phyloP scores from a whole-genome alignment of 495 filamentous ascomycete species.

The Articulospora tetracladia region DNA sequence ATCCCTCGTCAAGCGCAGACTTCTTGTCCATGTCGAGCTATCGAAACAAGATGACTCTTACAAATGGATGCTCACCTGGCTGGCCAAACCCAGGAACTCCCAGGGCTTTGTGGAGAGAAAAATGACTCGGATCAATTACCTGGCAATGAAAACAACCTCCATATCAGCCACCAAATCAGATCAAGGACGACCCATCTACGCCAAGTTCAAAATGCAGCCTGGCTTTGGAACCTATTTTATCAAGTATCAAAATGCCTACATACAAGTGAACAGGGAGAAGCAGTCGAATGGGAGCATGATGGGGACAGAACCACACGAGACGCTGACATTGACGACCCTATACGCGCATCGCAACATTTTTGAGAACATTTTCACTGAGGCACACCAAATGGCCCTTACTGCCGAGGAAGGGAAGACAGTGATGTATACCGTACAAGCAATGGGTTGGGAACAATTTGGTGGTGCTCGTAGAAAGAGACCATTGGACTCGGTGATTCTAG shows the following conservation, averaged over 20 bases:
- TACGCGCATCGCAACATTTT: constrained; percentile 85
- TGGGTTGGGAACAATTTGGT: constrained; percentile 80
- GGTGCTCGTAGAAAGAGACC: constrained; percentile 84
- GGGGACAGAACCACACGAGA: constrained; percentile 89
- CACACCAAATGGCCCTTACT: constrained; percentile 68
- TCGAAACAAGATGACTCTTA: constrained; percentile 90
- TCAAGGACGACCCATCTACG: constrained; percentile 38
- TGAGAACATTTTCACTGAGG: constrained; percentile 79
- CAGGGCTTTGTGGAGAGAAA: constrained; percentile 36
- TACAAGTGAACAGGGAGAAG: constrained; percentile 82
- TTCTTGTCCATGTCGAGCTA: constrained; percentile 95
- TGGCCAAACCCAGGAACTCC: constrained; percentile 71
- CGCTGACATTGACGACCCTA: constrained; percentile 85
- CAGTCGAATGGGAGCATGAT: constrained; percentile 64
- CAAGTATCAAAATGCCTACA: constrained; percentile 79
- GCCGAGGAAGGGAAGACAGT: constrained; percentile 91
- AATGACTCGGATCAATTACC: constrained; percentile 45
- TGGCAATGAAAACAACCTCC: constrained; percentile 42
- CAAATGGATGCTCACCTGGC: constrained; percentile 91
- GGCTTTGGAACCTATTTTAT: constrained; percentile 85
- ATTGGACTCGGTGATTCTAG: constrained; percentile 81
- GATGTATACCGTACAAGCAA: constrained; percentile 80
- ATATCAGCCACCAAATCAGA: constrained; percentile 55
- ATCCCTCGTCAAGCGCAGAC: constrained; percentile 69
- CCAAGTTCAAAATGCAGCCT: constrained; percentile 79